These are phyloP conservation scores for Rhexocercosporidium sp. DNA, from an alignment of 2,329 filamentous ascomycete species.

Conservation along the genomic window DNA sequence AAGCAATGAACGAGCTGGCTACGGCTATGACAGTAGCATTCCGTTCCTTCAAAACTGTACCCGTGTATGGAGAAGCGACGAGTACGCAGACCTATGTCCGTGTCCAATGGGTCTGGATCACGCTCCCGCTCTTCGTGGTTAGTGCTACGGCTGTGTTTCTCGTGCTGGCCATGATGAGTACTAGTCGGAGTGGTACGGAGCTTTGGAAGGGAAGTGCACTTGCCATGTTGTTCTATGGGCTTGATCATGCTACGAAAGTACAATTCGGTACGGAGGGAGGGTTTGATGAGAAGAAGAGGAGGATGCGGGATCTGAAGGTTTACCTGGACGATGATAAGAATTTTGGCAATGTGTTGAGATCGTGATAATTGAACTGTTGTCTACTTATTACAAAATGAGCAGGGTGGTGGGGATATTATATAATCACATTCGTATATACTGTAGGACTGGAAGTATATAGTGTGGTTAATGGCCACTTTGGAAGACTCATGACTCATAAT, in stretches of 20 bases:
- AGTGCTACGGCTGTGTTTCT: constrained; percentile 42
- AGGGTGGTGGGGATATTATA: no score
- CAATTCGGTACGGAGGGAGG: constrained; percentile 1
- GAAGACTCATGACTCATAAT: no score
- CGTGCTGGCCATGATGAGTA: constrained; percentile 36
- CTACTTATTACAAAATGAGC: no score
- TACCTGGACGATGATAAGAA: background rate
- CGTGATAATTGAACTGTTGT: background rate
- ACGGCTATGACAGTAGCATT: constrained; percentile 45
- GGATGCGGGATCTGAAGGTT: constrained; percentile 3
- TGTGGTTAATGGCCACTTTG: no score
- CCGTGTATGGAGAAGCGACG: constrained; percentile 41
- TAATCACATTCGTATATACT: no score
- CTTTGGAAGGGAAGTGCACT: constrained; percentile 46
- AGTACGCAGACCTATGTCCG: constrained; percentile 42
- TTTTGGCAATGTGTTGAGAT: constrained; percentile 4
- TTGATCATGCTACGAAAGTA: constrained; percentile 36
- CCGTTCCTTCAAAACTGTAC: constrained; percentile 39
- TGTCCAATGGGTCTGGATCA: constrained; percentile 46
- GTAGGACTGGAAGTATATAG: no score
- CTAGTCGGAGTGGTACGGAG: constrained; percentile 35
- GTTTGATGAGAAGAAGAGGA: constrained; percentile 7
- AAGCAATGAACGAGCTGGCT: constrained; percentile 45
- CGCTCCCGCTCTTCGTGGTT: constrained; percentile 43
- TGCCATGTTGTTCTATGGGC: constrained; percentile 45